Evolutionary conservation across 2,329 filamentous ascomycete species (phyloP), one percentile per base, ranked within the genome.

Genomic region (Ophiognomonia clavigignenti-juglandacearum): DNA sequence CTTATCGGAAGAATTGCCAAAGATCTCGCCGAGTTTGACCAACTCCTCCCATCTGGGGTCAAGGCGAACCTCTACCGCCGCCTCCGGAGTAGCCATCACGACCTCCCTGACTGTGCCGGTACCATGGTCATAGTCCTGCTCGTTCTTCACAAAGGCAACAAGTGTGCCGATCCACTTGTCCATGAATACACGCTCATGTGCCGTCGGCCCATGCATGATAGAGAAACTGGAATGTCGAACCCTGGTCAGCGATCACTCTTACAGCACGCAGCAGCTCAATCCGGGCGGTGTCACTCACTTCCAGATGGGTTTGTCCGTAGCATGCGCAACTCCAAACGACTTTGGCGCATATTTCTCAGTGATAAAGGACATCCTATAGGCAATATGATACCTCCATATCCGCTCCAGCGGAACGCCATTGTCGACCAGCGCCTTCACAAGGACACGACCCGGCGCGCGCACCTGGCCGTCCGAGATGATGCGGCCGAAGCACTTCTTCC

Each of bases 221-320:
- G 65, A 61, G 48, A 66, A 72, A 43, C 68, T 56, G 4, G 16
- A 5, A 7, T 14, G 4, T 18, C 5, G 6, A 10, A 10, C 27
- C 6, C 11, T 11, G 2, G 14, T 56, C 43, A 39, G 29, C 7
- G 29, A n/a, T n/a, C 22, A 14, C 16, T 29, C 16, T 20, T 29
- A 4, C 1, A 20, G 40, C 19, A 14, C 31, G 9, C 5, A 4
- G 10, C n/a, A 4, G 37, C 35, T 18, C 2, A 9, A 14, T 1
- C 7, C 24, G 31, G 24, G 16, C 8, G 19, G 4, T 2, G 19
- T 29, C 1, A 58, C 64, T 58, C 45, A 70, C 66, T 70, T 71
- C 68, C 67, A 71, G 23, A 71, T 61, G 0, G 68, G 65, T 38
- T 62, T 64, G 31, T 71, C 68, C 67, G 69, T 70, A 4, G 65